A percentile compares a stretch with the other conserved stretches of the same genome.
Evolutionary conservation across 2,329 filamentous ascomycete genomes (phyloP).

Genomic region (Aspergillus sp.): DNA sequence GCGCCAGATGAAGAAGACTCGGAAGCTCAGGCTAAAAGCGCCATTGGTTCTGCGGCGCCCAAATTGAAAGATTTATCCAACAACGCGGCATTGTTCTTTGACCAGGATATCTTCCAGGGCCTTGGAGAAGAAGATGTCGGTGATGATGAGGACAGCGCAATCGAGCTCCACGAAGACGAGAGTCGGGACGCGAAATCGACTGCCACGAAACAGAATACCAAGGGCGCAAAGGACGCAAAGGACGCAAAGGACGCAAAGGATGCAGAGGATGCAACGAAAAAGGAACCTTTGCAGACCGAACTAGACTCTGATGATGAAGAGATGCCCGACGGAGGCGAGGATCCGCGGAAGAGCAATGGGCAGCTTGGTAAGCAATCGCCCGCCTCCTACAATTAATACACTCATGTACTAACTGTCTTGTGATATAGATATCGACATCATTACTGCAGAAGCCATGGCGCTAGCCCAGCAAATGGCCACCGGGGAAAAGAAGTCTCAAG

Average conservation of each 20-base stretch:
- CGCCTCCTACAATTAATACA: constrained; percentile 9
- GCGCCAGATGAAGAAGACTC: constrained; percentile 54
- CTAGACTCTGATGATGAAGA: constrained; percentile 32
- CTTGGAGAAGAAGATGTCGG: constrained; percentile 58
- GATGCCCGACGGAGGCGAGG: constrained; percentile 17
- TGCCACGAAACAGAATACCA: constrained; percentile 16
- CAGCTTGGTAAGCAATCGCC: constrained; percentile 33
- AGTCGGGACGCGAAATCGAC: constrained; percentile 9
- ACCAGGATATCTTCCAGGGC: constrained; percentile 86
- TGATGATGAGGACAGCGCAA: constrained; percentile 36
- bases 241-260: constrained; percentile 15
- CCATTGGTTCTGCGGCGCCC: constrained; percentile 25
- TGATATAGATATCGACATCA: constrained; percentile 78
- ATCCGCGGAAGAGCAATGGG: constrained; percentile 36
- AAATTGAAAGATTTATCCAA: constrained; percentile 59
- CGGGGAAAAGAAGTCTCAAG: constrained; percentile 68
- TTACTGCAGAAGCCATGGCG: constrained; percentile 99
- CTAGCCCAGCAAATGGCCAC: constrained; percentile 85
- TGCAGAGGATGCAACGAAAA: constrained; percentile 9
- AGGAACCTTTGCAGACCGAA: constrained; percentile 16
- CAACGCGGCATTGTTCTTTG: constrained; percentile 81
- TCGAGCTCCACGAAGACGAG: constrained; percentile 27
- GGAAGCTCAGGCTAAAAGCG: constrained; percentile 13
- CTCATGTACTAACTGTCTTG: constrained; percentile 12
- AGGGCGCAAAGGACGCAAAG: constrained; percentile 13